Base-by-base conservation (phyloP, 345 rosid genomes). In the Eutrema japonicum region DNA sequence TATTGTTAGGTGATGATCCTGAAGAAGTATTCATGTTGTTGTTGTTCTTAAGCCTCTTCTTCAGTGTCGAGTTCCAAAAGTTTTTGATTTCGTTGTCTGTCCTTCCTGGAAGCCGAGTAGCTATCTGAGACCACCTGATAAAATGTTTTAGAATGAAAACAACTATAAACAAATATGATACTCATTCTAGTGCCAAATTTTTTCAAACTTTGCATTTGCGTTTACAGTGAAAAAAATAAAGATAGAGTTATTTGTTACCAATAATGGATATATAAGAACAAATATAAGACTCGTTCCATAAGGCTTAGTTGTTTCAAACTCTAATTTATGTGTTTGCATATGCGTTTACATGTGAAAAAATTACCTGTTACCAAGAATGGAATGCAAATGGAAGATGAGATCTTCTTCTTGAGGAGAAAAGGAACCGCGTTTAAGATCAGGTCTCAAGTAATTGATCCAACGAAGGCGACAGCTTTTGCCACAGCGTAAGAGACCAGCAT, bases 41-140 rank as follows among this genome's bases (percentile, higher is more conserved):
- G 79, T 62, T 79, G 36, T 68, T 77, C 78, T 83, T 90, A 61
- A 85, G 46, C 77, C 88, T 87, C 71, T 87, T 93, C 86, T 90
- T 93, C 47, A 88, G 16, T 10, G 96, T 86, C 0, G 98, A 90
- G 81, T 93, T 93, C 96, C 98, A 93, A 59, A 93, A 93, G 70
- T 93, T 93, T 81, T 93, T 93, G 77, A 93, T 90, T 77, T 93
- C 98, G 4, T 93, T 93, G 72, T 93, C 96, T 8, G 96, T 90
- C 59, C 96, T 81, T 52, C 98, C 98, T 7, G 98, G 93, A 73
- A 93, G 92, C 63, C 96, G 79, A 42, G 96, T 96, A 45, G 96
- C 96, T 11, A 90, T 93, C 38, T 93, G 98, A 66, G 98, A 90
- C 98, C 98, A 93, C 80, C 98, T 87, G 76, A 53, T 60, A 41